Conservation (phyloP, 1,139 yeast genomes). For the Sugiyamaella novakii region DNA sequence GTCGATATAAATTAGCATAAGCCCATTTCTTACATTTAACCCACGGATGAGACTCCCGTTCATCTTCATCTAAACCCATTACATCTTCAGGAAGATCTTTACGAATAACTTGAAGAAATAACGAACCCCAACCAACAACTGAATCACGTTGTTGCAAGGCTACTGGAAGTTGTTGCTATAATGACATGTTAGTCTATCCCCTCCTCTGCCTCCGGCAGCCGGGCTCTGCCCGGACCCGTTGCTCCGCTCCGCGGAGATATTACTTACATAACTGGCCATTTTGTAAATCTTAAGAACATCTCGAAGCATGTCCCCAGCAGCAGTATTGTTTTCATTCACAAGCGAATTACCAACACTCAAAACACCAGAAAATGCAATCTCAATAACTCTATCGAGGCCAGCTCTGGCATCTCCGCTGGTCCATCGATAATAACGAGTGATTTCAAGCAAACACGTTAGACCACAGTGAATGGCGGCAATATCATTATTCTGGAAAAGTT, state of each 20-base stretch:
- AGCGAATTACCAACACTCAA: conserved; percentile 63
- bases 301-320: conserved; percentile 75
- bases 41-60: conserved; percentile 57
- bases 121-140: conserved; percentile 71
- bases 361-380: conserved; percentile 68
- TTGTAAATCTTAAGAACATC: conserved; percentile 78
- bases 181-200: not conserved
- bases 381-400: conserved; percentile 61
- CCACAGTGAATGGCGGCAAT: conserved; percentile 72
- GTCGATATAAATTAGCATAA: conserved; percentile 70
- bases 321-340: conserved; percentile 49
- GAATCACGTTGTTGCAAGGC: conserved; percentile 62
- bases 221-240: conserved; percentile 7
- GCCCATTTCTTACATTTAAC: conserved; percentile 91
- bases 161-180: conserved; percentile 67
- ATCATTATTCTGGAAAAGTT: conserved; percentile 57
- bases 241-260: conserved; percentile 1
- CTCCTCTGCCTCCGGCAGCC: conserved; percentile 3
- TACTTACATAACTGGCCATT: conserved; percentile 59
- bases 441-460: conserved; percentile 70
- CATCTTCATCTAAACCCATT: conserved; percentile 50
- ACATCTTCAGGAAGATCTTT: conserved; percentile 58
- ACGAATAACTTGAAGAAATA: conserved; percentile 71
- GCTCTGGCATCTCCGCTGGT: conserved; percentile 16
- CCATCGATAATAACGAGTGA: conserved; percentile 80